Percentiles rank a stretch among this genome's conserved stretches.
Evolutionary conservation across 2,329 filamentous ascomycete genomes (phyloP).

Genomic region (Didymella pomorum): DNA sequence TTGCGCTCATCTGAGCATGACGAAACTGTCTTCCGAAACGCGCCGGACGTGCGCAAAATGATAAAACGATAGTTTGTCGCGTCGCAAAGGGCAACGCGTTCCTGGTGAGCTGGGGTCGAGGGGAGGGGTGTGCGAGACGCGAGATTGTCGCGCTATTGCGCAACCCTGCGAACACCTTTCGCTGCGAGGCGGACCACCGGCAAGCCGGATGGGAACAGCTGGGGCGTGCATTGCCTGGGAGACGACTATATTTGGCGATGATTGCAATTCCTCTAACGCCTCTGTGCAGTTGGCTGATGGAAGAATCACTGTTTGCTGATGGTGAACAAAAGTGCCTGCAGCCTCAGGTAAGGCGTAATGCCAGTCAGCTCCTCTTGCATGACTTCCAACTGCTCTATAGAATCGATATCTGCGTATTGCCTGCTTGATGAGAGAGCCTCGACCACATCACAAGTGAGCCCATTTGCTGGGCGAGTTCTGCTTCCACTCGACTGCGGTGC

Average conservation of each 20-base stretch:
- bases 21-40: neutral
- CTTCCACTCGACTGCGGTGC: too few relatives aligned
- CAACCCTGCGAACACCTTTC: neutral
- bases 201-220: constrained; percentile 3
- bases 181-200: neutral
- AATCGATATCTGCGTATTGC: too few relatives aligned
- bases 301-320: too few relatives aligned
- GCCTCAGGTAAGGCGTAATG: too few relatives aligned
- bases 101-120: constrained; percentile 3
- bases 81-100: constrained; percentile 23
- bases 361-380: too few relatives aligned
- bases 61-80: constrained; percentile 7
- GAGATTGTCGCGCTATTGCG: constrained; percentile 17
- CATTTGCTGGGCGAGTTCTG: too few relatives aligned
- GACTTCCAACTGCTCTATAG: too few relatives aligned
- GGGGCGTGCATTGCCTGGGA: constrained; percentile 5
- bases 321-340: too few relatives aligned
- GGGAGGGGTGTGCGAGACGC: constrained; percentile 15
- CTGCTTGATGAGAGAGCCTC: too few relatives aligned
- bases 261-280: too few relatives aligned
- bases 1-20: neutral
- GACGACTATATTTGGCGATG: neutral
- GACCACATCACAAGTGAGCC: too few relatives aligned
- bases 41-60: constrained; percentile 7
- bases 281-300: too few relatives aligned